A percentile compares a stretch with the other conserved stretches of the same genome.
These are phyloP conservation scores for Arabis alpina DNA, from an alignment of 345 rosid species.

Conservation along the genomic window DNA sequence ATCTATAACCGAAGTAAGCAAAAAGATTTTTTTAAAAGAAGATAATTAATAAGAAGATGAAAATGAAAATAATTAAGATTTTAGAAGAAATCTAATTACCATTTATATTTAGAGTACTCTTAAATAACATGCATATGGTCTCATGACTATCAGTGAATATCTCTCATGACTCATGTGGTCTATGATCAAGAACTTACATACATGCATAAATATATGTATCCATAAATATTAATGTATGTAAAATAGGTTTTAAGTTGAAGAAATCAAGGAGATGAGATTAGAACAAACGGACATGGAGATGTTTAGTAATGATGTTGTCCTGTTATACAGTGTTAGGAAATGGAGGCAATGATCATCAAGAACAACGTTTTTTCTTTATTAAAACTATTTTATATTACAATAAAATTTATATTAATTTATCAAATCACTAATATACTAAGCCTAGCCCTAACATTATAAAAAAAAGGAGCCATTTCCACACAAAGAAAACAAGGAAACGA, in stretches of 20 bases:
- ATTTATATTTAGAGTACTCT: background rate
- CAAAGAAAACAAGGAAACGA: background rate
- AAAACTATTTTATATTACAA: conserved; percentile 12
- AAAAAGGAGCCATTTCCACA: background rate
- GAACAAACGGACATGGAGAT: conserved; percentile 60
- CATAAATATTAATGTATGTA: background rate
- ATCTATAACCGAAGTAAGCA: background rate
- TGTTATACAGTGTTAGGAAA: conserved; percentile 55
- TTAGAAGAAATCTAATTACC: background rate
- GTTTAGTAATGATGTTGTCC: conserved; percentile 83
- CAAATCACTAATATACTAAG: background rate
- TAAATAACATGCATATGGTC: too few relatives aligned
- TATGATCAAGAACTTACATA: conserved; percentile 33
- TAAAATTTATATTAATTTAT: background rate
- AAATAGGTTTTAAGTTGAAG: conserved; percentile 16
- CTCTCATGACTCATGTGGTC: conserved; percentile 9
- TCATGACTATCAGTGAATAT: background rate
- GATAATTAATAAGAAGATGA: background rate
- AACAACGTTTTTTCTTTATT: conserved; percentile 49
- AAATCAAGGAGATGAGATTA: conserved; percentile 16
- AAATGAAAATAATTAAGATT: background rate
- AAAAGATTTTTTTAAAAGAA: background rate
- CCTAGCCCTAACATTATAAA: conserved; percentile 29
- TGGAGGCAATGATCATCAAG: conserved; percentile 75
- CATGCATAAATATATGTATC: background rate